These are phyloP conservation scores for Neofusicoccum cordaticola DNA, from an alignment of 2,329 filamentous ascomycete species.

Conservation along the genomic window DNA sequence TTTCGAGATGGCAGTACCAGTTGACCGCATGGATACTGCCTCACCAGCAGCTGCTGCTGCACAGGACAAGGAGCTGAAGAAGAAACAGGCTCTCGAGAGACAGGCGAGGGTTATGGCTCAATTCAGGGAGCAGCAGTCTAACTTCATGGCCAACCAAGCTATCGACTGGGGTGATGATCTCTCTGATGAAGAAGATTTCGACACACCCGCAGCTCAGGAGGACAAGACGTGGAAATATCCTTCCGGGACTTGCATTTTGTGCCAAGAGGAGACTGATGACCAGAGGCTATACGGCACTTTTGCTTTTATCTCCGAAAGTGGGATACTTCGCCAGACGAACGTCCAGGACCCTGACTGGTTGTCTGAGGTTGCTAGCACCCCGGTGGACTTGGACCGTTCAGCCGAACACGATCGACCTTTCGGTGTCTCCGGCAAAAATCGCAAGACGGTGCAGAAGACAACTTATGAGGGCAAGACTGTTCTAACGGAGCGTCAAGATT, in stretches of 20 bases:
- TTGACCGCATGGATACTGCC: constrained; percentile 76
- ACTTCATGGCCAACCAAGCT: constrained; percentile 84
- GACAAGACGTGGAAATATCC: constrained; percentile 86
- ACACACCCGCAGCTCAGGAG: constrained; percentile 60
- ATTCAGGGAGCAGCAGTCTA: constrained; percentile 96
- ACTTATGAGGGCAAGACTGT: constrained; percentile 69
- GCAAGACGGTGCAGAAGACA: constrained; percentile 71
- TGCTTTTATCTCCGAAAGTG: constrained; percentile 81
- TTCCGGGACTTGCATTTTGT: constrained; percentile 88
- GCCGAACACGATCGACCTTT: constrained; percentile 83
- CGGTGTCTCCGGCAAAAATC: constrained; percentile 85
- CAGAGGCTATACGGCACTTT: constrained; percentile 89
- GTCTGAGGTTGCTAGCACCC: constrained; percentile 75
- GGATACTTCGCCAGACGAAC: constrained; percentile 82
- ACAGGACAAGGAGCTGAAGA: constrained; percentile 76
- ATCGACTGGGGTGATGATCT: constrained; percentile 89
- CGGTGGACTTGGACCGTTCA: constrained; percentile 77
- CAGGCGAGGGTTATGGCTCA: constrained; percentile 96
- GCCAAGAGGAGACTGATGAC: constrained; percentile 93
- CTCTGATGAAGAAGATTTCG: constrained; percentile 64
- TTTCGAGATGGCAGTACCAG: constrained; percentile 67
- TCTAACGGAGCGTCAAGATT: constrained; percentile 70
- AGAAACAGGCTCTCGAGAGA: constrained; percentile 82
- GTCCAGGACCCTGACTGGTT: constrained; percentile 79
- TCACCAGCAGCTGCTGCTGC: constrained; percentile 67